These are phyloP conservation scores for Nectriaceae sp. DNA, from an alignment of 2,329 filamentous ascomycete genomes.

Conservation along the genomic window DNA sequence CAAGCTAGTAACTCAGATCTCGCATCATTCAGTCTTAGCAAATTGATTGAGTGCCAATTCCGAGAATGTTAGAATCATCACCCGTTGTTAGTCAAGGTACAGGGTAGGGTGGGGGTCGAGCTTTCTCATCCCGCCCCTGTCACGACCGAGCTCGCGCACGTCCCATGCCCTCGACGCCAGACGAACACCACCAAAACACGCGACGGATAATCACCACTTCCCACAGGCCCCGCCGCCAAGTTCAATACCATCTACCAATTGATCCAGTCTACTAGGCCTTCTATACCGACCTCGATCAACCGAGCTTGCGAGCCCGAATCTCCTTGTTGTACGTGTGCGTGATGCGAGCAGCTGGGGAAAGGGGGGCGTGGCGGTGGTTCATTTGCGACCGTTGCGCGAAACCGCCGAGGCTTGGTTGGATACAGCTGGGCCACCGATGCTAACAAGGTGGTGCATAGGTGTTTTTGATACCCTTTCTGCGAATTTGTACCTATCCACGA, in stretches of 20 bases:
- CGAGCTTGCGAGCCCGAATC: background rate
- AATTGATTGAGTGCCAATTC: too few species aligned
- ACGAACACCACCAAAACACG: conserved; percentile 1
- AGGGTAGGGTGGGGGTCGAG: conserved; percentile 7
- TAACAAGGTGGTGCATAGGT: conserved; percentile 7
- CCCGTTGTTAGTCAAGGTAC: background rate
- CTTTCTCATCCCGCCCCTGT: background rate
- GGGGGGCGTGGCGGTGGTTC: background rate
- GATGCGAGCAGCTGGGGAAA: background rate
- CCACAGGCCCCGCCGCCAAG: background rate
- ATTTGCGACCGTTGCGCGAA: too few species aligned
- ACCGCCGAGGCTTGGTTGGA: background rate
- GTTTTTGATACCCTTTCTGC: background rate
- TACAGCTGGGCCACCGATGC: conserved; percentile 1
- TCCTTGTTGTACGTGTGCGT: background rate
- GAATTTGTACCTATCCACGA: conserved; percentile 19
- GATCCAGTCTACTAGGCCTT: background rate
- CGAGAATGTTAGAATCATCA: too few species aligned
- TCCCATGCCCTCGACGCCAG: conserved; percentile 5
- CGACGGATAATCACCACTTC: background rate
- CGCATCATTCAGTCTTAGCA: too few species aligned
- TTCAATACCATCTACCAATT: background rate
- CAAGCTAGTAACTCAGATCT: too few species aligned
- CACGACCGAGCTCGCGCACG: conserved; percentile 12
- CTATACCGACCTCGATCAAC: background rate